Base-by-base conservation (phyloP, 768 basidiomycete species). In the Leccinum obscurum region DNA sequence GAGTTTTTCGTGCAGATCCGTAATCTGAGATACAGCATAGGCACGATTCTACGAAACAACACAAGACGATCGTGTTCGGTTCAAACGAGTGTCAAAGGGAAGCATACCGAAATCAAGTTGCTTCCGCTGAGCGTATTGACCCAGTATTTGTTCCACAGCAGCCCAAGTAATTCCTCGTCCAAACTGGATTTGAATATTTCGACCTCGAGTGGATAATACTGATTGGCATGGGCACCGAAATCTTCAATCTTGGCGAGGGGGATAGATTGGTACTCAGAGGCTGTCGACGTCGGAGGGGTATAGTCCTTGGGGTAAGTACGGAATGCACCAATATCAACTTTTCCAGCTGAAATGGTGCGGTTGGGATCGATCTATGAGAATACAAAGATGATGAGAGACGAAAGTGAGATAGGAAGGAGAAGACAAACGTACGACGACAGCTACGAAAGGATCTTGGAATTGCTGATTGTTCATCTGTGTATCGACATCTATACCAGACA, bases 111-210 rank as follows among this genome's bases (percentile, higher is more conserved):
- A 54, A 98, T 90, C 52, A 98, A 74, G 5, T 95, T 90, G 69
- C 93, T 96, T 70, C 93, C 92, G 67, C 92, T 93, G 41, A 99
- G 80, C 3, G 97, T 99, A 68, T 95, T 95, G 26, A 97, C 93
- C 97, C 97, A 99, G 68, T 99, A 99, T 76, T 98, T 98, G 77
- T 99, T 98, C 96, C 96, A 98, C 56, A 99, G 76, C 70, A 95
- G 77, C 22, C 91, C 92, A 48, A 99, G 81, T 3, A 99, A 77
- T 68, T 95, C 87, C 32, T 86, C 88, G 72, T 99, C 97, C 54
- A 95, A 77, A 60, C 83, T 87, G 26, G 89, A 92, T 75, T 97
- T 98, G 85, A 97, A 99, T 55, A 98, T 89, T 71, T 95, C 88
- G 17, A 99, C 90, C 34, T 96, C 95, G 14, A 99, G 82, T 24